Evolutionary conservation across 352 stramenopile species (phyloP), one percentile per base, ranked within the genome.

Genomic region (Achlya hypogyna): DNA sequence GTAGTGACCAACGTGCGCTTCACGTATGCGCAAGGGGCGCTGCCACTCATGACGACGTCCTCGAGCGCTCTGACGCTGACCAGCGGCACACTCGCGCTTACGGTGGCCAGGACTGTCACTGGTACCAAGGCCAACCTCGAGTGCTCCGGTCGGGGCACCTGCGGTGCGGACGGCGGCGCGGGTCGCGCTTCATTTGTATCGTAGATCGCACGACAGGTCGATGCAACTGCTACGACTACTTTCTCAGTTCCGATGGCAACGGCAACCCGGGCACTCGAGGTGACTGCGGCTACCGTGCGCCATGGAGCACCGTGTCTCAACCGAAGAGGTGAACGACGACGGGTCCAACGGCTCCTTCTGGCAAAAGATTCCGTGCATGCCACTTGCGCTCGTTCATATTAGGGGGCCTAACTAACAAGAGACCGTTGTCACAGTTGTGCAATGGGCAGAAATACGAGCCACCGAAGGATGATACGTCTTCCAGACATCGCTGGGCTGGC

Each of bases 261-360:
- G 90, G 87, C 18, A 84, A 81, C 35, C 65, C 81, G 28, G 91
- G 91, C 18, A 79, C 77, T 32, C 80, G 90, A 22, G 93, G 92
- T 42, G 93, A 98, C 73, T 98, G 94, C 72, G 90, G 93, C 12
- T 96, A 94, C 71, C 71, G 86, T 16, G 81, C 84, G 10, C 80
- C 81, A 12, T 92, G 88, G 59, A 77, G 77, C 31, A 85, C 60
- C 51, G 67, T 79, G 8, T 35, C 51, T n/a, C n/a, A n/a, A n/a
- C n/a, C n/a, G n/a, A n/a, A n/a, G n/a, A n/a, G n/a, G n/a, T n/a
- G n/a, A n/a, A n/a, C n/a, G n/a, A n/a, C n/a, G n/a, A n/a, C n/a
- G n/a, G n/a, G n/a, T n/a, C n/a, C n/a, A n/a, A n/a, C n/a, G n/a
- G n/a, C n/a, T n/a, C n/a, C n/a, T n/a, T n/a, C n/a, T n/a, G n/a